Percentiles rank a stretch among this genome's conserved stretches.
Conservation (phyloP, 2,329 filamentous ascomycete species). For the Colletotrichum musicola region DNA sequence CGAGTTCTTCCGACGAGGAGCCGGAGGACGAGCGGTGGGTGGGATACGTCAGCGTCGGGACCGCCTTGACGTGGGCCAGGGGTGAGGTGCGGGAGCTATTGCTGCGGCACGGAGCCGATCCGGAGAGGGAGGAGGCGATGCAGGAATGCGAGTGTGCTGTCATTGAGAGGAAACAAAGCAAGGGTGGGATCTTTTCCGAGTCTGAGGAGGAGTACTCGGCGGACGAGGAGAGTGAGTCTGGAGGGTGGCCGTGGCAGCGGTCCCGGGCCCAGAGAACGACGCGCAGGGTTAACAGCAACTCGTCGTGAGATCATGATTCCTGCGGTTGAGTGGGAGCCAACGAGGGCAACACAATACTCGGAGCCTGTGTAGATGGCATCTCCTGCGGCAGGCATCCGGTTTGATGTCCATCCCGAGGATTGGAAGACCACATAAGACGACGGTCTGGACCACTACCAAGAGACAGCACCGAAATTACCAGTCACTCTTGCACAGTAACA, state of each 20-base stretch:
- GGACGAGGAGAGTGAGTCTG: background rate
- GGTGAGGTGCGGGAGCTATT: constrained; percentile 6
- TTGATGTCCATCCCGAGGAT: no score
- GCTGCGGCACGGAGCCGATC: constrained; percentile 4
- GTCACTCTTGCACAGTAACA: no score
- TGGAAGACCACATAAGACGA: no score
- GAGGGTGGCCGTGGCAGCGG: constrained; percentile 3
- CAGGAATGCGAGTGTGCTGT: background rate
- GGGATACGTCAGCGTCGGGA: constrained; percentile 2
- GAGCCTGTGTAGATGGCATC: no score
- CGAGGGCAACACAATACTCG: no score
- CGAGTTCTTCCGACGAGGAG: constrained; percentile 7
- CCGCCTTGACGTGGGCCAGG: constrained; percentile 9
- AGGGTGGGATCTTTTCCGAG: background rate
- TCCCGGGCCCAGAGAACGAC: no score
- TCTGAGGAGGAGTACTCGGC: background rate
- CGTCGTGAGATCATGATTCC: no score
- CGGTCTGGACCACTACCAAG: no score
- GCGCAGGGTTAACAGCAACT: no score
- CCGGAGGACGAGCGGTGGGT: constrained; percentile 2
- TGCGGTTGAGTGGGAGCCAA: no score
- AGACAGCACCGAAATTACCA: no score
- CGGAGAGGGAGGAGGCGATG: background rate
- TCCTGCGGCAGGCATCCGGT: no score
- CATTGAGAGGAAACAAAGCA: background rate